Percentiles rank a stretch among this genome's conserved stretches.
phyloP scores from a whole-genome alignment of 257 asterid genomes.

The Ilex aquifolium region DNA sequence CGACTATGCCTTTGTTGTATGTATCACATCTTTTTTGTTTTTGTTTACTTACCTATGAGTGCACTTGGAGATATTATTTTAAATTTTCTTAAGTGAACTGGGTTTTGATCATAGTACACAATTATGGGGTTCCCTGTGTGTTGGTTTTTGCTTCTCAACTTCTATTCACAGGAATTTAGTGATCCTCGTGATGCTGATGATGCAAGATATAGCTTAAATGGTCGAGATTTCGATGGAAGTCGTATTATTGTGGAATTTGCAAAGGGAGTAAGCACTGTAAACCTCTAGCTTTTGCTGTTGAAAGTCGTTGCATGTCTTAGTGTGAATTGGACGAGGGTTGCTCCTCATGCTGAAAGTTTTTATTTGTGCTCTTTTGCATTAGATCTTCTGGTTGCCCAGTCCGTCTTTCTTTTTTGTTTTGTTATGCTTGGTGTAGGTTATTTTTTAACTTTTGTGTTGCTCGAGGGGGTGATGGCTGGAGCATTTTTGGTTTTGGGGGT shows the following conservation, averaged over 20 bases:
- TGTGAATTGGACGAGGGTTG: no score
- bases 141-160: conserved; percentile 21
- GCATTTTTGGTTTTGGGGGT: no score
- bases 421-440: no score
- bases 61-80: no score
- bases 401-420: no score
- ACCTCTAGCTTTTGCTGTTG: neutral
- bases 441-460: no score
- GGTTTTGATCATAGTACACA: neutral
- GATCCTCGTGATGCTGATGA: conserved; percentile 98
- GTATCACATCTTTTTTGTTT: conserved; percentile 24
- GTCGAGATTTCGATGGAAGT: conserved; percentile 92
- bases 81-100: no score
- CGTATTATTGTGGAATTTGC: conserved; percentile 90
- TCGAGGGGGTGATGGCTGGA: no score
- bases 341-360: no score
- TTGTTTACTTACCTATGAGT: neutral
- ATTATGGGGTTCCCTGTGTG: conserved; percentile 20
- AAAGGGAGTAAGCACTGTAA: conserved; percentile 63
- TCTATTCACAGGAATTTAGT: conserved; percentile 67
- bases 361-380: no score
- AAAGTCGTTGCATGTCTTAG: neutral
- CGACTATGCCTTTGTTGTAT: conserved; percentile 97
- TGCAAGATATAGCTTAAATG: conserved; percentile 76
- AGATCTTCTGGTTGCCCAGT: no score